Conservation (phyloP, 2,329 filamentous ascomycete genomes). For the Metarhizium humberi region DNA sequence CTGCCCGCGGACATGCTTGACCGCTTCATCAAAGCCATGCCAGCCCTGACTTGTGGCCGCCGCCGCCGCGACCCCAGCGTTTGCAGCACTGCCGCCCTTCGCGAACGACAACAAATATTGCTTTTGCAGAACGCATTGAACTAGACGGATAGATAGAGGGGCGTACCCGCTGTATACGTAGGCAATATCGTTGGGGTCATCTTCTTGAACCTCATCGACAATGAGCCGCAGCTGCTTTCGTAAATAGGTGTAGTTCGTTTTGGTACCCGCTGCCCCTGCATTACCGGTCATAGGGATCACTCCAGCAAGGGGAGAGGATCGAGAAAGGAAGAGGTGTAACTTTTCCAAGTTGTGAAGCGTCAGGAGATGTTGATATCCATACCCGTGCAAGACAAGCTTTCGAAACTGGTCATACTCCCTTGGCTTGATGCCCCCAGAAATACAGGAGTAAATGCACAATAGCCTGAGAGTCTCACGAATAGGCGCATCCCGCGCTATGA, state of each 20-base stretch:
- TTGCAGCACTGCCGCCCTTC: slow-evolving; percentile 44
- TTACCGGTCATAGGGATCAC: slow-evolving; percentile 63
- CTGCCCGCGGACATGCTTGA: slow-evolving; percentile 77
- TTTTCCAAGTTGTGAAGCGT: slow-evolving; percentile 85
- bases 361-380: slow-evolving; percentile 88
- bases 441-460: slow-evolving; percentile 83
- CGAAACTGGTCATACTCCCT: slow-evolving; percentile 88
- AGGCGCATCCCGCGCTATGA: slow-evolving; percentile 82
- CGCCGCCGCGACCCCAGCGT: slow-evolving; percentile 20
- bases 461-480: slow-evolving; percentile 75
- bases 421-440: slow-evolving; percentile 78
- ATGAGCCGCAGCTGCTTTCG: slow-evolving; percentile 82
- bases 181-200: slow-evolving; percentile 88
- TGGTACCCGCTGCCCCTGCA: slow-evolving; percentile 47
- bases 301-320: slow-evolving; percentile 67
- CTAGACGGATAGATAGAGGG: slow-evolving; percentile 78
- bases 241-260: slow-evolving; percentile 84
- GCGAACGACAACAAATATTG: slow-evolving; percentile 66
- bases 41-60: slow-evolving; percentile 66
- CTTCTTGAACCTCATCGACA: slow-evolving; percentile 92
- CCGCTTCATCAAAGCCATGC: slow-evolving; percentile 86
- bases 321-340: slow-evolving; percentile 72
- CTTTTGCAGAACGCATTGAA: slow-evolving; percentile 91
- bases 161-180: slow-evolving; percentile 98
- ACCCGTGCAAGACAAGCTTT: slow-evolving; percentile 78